Percentiles rank a stretch among this genome's conserved stretches.
Conservation (phyloP, 78 protist genomes). For the Cyanophora paradoxa region DNA sequence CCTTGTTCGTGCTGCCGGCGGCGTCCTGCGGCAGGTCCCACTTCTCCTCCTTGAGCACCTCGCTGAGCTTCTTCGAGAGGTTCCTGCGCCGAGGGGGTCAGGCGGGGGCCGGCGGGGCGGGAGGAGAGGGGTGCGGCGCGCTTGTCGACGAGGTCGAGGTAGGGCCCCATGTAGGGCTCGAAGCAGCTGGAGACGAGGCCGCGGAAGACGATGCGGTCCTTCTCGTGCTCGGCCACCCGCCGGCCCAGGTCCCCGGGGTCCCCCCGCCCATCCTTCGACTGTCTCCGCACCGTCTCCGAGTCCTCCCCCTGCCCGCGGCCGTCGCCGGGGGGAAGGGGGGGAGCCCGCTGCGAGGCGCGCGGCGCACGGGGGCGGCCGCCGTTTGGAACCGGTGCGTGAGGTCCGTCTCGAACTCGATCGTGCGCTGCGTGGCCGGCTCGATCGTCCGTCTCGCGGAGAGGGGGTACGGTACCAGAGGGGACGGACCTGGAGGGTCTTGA, state of each 20-base stretch:
- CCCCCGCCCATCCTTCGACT: too few relatives aligned
- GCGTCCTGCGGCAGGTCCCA: neutral
- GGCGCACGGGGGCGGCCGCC: too few relatives aligned
- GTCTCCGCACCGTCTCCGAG: neutral
- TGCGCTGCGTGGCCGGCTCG: too few relatives aligned
- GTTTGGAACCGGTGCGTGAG: neutral
- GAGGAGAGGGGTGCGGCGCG: too few relatives aligned
- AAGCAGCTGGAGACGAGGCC: slow-evolving; percentile 14
- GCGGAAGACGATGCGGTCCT: neutral
- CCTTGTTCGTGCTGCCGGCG: neutral
- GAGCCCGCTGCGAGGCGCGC: too few relatives aligned
- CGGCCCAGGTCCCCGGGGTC: neutral
- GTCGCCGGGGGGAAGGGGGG: neutral
- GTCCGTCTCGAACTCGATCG: neutral
- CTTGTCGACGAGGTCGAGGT: slow-evolving; percentile 18
- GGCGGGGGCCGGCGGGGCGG: too few relatives aligned
- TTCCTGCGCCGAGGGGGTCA: too few relatives aligned
- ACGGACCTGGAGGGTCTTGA: too few relatives aligned
- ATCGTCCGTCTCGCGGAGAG: too few relatives aligned
- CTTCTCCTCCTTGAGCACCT: neutral
- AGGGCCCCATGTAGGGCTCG: slow-evolving; percentile 9
- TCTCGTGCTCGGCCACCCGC: neutral
- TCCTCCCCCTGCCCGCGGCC: neutral
- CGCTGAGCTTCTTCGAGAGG: neutral
- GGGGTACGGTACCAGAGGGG: too few relatives aligned